A percentile compares a stretch with the other conserved stretches of the same genome.
These are phyloP conservation scores for Dryas alaskensis DNA, from an alignment of 306 rosid species.

Conservation along the genomic window DNA sequence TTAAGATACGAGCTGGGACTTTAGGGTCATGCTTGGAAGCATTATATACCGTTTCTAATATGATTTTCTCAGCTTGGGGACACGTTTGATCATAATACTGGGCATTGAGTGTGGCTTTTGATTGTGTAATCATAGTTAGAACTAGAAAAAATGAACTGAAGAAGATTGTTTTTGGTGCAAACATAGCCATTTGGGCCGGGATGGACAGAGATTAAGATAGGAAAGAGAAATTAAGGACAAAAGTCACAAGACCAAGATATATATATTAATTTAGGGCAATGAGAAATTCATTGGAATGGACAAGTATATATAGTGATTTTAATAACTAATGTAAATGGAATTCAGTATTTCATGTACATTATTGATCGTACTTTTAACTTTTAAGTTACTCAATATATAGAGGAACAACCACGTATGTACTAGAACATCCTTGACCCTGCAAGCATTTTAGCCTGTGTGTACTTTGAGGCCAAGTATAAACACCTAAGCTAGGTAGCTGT, in stretches of 20 bases:
- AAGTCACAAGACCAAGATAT: background rate
- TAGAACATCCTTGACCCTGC: constrained; percentile 31
- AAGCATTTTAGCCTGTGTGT: constrained; percentile 21
- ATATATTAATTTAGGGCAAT: background rate
- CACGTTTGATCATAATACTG: constrained; percentile 51
- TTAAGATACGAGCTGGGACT: constrained; percentile 65
- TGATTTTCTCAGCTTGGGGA: constrained; percentile 57
- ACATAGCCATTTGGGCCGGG: constrained; percentile 38
- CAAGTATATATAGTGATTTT: constrained; percentile 29
- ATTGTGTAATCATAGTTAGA: constrained; percentile 10
- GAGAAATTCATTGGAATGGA: constrained; percentile 22
- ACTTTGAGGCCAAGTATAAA: constrained; percentile 43
- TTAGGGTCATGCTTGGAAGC: constrained; percentile 57
- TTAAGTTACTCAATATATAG: constrained; percentile 49
- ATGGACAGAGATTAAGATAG: background rate
- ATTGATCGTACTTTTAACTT: constrained; percentile 39
- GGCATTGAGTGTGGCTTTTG: constrained; percentile 42
- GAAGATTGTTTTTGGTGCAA: constrained; percentile 17
- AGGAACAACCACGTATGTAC: constrained; percentile 24
- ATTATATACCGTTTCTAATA: constrained; percentile 47
- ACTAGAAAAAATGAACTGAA: constrained; percentile 30
- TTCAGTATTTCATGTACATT: constrained; percentile 9
- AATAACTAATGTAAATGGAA: background rate
- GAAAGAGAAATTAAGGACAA: background rate
- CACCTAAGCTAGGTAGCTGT: constrained; percentile 19